phyloP scores from a whole-genome alignment of 108 stramenopile species.

The Asterionellopsis glacialis region DNA sequence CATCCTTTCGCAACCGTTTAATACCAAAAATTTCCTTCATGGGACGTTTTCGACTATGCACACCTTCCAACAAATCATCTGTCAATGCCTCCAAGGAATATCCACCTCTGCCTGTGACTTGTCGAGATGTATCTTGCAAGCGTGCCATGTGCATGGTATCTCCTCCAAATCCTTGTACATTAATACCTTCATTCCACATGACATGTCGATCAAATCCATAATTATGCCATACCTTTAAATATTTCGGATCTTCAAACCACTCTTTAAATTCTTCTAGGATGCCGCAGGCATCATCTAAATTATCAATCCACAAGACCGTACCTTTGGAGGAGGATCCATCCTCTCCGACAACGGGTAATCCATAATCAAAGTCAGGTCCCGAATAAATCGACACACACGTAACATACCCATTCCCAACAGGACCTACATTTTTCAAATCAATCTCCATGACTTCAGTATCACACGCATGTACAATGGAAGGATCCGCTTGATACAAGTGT shows the following conservation, averaged over 20 bases:
- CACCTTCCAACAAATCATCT: conserved; percentile 47
- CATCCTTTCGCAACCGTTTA: conserved; percentile 78
- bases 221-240: conserved; percentile 97
- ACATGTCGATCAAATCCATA: conserved; percentile 99
- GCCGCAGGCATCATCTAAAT: conserved; percentile 79
- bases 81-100: conserved; percentile 91
- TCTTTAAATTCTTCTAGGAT: conserved; percentile 82
- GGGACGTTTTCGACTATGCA: conserved; percentile 71
- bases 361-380: conserved; percentile 91
- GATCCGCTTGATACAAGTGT: conserved; percentile 27
- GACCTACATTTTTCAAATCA: conserved; percentile 78
- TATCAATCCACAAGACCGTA: conserved; percentile 87
- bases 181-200: conserved; percentile 91
- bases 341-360: no score
- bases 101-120: conserved; percentile 33
- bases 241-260: conserved; percentile 72
- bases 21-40: conserved; percentile 97
- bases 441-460: conserved; percentile 99
- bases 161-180: conserved; percentile 82
- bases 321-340: conserved; percentile 74
- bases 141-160: conserved; percentile 99
- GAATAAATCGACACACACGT: conserved; percentile 90
- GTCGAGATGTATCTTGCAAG: conserved; percentile 78
- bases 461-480: conserved; percentile 74
- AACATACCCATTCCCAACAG: conserved; percentile 95